Evolutionary conservation across 768 basidiomycete species (phyloP).

Genomic region (Russula emetica): DNA sequence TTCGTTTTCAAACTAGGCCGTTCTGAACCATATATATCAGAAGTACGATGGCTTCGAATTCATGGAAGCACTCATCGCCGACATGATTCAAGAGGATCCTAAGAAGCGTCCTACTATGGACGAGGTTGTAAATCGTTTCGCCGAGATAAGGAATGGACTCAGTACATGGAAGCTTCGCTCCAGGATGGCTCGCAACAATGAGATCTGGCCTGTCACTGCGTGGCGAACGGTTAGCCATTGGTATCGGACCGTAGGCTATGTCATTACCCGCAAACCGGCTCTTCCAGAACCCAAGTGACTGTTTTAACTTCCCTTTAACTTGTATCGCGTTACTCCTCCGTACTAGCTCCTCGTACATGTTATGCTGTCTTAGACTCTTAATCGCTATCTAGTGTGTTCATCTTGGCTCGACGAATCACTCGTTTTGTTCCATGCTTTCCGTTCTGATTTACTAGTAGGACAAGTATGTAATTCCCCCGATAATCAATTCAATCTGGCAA

Average conservation of each 20-base stretch:
- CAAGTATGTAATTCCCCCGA: not conserved
- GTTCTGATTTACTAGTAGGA: not conserved
- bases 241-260: conserved; percentile 8
- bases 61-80: conserved; percentile 23
- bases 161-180: conserved; percentile 6
- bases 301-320: not conserved
- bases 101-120: conserved; percentile 32
- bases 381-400: not conserved
- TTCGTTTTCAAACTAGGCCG: not conserved
- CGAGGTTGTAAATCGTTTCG: conserved; percentile 34
- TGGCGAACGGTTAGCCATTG: not conserved
- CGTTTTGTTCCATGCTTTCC: not conserved
- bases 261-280: not conserved
- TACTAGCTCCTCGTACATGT: too few species aligned
- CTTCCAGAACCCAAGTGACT: conserved; percentile 2
- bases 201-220: not conserved
- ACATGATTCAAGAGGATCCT: conserved; percentile 39
- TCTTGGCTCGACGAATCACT: not conserved
- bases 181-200: conserved; percentile 3
- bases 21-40: not conserved
- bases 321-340: not conserved
- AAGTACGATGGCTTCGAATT: conserved; percentile 10
- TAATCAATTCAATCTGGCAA: not conserved
- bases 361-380: not conserved
- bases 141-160: not conserved